Conservation (phyloP, 768 basidiomycete species). For the Pisolithus sp. region DNA sequence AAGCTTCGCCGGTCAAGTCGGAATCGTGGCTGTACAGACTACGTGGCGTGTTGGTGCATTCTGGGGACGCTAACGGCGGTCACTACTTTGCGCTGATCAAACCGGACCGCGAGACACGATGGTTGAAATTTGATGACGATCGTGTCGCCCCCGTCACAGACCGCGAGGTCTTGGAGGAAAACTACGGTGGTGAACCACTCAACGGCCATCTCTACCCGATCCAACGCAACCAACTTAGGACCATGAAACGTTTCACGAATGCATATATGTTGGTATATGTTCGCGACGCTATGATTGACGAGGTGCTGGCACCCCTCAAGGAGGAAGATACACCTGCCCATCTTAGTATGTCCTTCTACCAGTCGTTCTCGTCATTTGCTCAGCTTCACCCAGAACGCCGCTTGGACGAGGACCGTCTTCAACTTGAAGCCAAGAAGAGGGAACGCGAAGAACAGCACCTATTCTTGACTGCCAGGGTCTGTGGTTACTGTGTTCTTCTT, state of each 20-base stretch:
- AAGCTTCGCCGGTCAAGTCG: conserved; percentile 64
- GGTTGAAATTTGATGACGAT: conserved; percentile 99
- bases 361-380: conserved; percentile 1
- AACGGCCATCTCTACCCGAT: conserved; percentile 70
- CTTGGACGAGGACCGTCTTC: conserved; percentile 87
- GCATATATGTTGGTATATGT: conserved; percentile 99
- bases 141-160: conserved; percentile 97
- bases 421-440: conserved; percentile 87
- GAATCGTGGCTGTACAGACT: conserved; percentile 91
- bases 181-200: conserved; percentile 89
- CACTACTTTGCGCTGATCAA: conserved; percentile 99
- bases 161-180: conserved; percentile 96
- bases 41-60: conserved; percentile 96
- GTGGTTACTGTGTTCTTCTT: background rate
- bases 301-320: conserved; percentile 83
- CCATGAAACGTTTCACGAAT: conserved; percentile 98
- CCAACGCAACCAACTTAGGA: conserved; percentile 86
- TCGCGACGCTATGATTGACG: conserved; percentile 74
- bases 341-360: conserved; percentile 56
- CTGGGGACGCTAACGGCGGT: conserved; percentile 95
- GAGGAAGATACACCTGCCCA: conserved; percentile 93
- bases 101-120: conserved; percentile 88
- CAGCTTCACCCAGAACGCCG: conserved; percentile 60
- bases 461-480: conserved; percentile 90
- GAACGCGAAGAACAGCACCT: conserved; percentile 98